Base-by-base conservation (phyloP, 1,284 basidiomycete species). In the Tremellales sp. region DNA sequence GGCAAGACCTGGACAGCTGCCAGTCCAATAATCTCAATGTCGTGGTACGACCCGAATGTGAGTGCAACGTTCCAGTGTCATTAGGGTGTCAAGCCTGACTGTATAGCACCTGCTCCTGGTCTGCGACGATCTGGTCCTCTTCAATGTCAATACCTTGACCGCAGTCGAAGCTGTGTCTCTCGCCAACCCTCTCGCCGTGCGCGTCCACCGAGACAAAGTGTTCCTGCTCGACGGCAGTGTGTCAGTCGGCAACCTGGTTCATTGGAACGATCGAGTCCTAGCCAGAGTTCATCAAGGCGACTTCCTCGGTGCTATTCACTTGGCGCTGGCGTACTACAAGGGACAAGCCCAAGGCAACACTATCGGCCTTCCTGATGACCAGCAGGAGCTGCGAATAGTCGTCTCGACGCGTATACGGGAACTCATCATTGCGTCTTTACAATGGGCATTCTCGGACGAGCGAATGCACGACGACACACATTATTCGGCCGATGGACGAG, bases 241-340 rank as follows among this genome's bases (percentile, higher is more conserved):
- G 1, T 80, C 83, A 65, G 89, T 88, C 0, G 96, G 92, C 24
- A 89, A 87, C 0, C 77, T 97, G 22, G 77, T 94, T 40, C 90
- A 91, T 1, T 99, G 96, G 96, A 91, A 94, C 10, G 93, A 98
- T 68, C 84, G 87, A 21, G 84, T 98, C 21, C 77, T 97, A 25
- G 79, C 83, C 3, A 82, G 86, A 46, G 93, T 97, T 23, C 81
- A 90, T 64, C 78, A 81, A 4, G 91, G 92, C 25, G 86, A 97
- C 64, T 93, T 97, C 68, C 77, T 98, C 15, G 83, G 80, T 40
- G 94, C 96, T 1, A 96, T 98, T 57, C 85, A 91, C 45, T 78
- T 94, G 15, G 83, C 88, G 0, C 82, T 88, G 19, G 79, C 82
- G 0, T 98, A 94, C 73, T 93, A 92, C 67, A 75, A 83, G n/a